Base-by-base conservation (phyloP, 179 eudicot genomes). In the Pouteria campechiana region DNA sequence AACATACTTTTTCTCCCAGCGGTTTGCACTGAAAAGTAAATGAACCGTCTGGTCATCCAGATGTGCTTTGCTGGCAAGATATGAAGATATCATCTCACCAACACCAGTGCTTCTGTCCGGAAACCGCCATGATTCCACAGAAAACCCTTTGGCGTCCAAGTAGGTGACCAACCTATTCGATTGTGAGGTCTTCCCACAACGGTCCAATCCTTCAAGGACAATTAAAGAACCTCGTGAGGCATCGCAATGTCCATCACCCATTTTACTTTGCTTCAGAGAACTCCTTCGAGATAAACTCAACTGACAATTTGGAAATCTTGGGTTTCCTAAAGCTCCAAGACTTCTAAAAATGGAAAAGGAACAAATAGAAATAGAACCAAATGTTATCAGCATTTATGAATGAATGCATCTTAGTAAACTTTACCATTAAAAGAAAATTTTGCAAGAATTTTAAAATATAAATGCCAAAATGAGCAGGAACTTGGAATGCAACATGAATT, bases 141-240 rank as follows among this genome's bases (percentile, higher is more conserved):
- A 33, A 45, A 58, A 55, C 2, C 93, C 93, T 31, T 62, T 48
- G 52, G 65, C 78, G 48, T 72, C 75, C 44, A 90, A 72, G 48
- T 68, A 63, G 4, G 81, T 50, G 6, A 69, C 41, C 40, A 90
- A 52, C 36, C 68, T 73, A 22, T 59, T 29, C 1, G 79, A 79
- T 40, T 85, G 98, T 10, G 95, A 85, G 28, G 76, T 85, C 60
- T 90, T 90, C 49, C 98, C 98, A 57, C 98, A 69, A 17, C 98
- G 80, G 74, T 90, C 98, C 48, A 90, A 65, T 16, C 98, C 98
- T 70, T 90, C 95, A 31, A 86, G 47, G 8, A 90, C 98, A 42
- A 90, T 74, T 61, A 90, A 55, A 22, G 98, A 95, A 29, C 98
- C 98, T 50, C 95, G 73, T 29, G 80, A 55, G 2, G 21, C 14